phyloP scores from a whole-genome alignment of 1,284 basidiomycete species.

The Malassezia caprae region DNA sequence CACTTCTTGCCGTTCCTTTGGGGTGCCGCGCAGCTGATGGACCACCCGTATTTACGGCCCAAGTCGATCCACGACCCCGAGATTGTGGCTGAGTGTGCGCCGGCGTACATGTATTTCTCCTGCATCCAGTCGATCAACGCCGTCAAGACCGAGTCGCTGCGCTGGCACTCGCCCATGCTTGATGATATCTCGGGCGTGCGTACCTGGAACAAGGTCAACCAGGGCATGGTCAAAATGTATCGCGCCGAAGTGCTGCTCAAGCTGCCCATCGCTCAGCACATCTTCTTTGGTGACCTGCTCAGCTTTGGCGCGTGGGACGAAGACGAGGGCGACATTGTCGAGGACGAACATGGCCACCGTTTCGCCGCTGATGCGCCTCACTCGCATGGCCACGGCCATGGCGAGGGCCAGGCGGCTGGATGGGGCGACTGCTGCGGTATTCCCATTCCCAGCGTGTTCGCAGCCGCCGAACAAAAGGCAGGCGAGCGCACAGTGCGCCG shows the following conservation, averaged over 20 bases:
- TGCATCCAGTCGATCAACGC: constrained; percentile 96
- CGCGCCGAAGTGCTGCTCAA: constrained; percentile 86
- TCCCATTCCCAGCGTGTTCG: constrained; percentile 50
- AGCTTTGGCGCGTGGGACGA: constrained; percentile 54
- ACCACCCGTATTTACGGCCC: constrained; percentile 82
- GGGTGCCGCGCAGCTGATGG: constrained; percentile 71
- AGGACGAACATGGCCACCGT: constrained; percentile 56
- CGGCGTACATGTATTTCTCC: constrained; percentile 92
- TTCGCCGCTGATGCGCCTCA: constrained; percentile 47
- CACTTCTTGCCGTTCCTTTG: constrained; percentile 91
- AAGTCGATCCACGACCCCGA: constrained; percentile 86
- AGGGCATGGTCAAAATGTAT: constrained; percentile 99
- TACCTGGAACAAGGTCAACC: constrained; percentile 92
- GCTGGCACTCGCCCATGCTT: constrained; percentile 99
- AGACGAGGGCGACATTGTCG: constrained; percentile 49
- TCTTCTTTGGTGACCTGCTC: constrained; percentile 79
- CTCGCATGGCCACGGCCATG: constrained; percentile 38
- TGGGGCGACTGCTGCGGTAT: constrained; percentile 72
- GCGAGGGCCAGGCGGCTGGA: constrained; percentile 51
- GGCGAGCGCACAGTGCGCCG: neutral
- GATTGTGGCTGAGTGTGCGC: constrained; percentile 81
- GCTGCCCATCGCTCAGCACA: constrained; percentile 91
- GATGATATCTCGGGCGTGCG: constrained; percentile 95
- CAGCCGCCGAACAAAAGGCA: constrained; percentile 45
- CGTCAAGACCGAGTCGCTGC: constrained; percentile 75